A percentile compares a stretch with the other conserved stretches of the same genome.
phyloP scores from a whole-genome alignment of 2,329 filamentous ascomycete species.

The Pestalotiopsis sp. region DNA sequence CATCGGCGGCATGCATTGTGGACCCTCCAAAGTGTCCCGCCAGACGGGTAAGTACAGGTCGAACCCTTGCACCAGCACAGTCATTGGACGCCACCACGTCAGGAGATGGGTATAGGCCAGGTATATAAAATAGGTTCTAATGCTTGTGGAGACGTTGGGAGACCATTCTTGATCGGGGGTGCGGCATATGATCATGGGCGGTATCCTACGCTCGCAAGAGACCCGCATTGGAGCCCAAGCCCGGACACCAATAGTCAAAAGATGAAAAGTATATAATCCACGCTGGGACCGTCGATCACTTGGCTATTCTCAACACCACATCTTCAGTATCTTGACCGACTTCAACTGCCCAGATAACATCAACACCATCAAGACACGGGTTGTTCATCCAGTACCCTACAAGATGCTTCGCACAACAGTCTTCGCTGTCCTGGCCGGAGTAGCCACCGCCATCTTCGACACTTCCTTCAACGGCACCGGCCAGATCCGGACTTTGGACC shows the following conservation, averaged over 20 bases:
- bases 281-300: not conserved
- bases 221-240: too few species aligned
- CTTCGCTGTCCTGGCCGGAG: not conserved
- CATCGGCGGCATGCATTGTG: not conserved
- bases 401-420: not conserved
- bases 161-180: not conserved
- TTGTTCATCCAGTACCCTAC: not conserved
- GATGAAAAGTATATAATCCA: not conserved
- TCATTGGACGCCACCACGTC: not conserved
- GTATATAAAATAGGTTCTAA: too few species aligned
- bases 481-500: conserved; percentile 1
- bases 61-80: not conserved
- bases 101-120: not conserved
- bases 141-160: not conserved
- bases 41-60: not conserved
- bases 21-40: not conserved
- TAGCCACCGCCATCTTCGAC: not conserved
- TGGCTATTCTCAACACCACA: not conserved
- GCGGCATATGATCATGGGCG: not conserved
- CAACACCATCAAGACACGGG: not conserved
- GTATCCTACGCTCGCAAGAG: too few species aligned
- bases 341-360: not conserved
- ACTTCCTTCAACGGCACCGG: conserved; percentile 3
- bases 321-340: not conserved
- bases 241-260: not conserved